These are phyloP conservation scores for Tricholoma saponaceum DNA, from an alignment of 768 basidiomycete genomes.

Conservation along the genomic window DNA sequence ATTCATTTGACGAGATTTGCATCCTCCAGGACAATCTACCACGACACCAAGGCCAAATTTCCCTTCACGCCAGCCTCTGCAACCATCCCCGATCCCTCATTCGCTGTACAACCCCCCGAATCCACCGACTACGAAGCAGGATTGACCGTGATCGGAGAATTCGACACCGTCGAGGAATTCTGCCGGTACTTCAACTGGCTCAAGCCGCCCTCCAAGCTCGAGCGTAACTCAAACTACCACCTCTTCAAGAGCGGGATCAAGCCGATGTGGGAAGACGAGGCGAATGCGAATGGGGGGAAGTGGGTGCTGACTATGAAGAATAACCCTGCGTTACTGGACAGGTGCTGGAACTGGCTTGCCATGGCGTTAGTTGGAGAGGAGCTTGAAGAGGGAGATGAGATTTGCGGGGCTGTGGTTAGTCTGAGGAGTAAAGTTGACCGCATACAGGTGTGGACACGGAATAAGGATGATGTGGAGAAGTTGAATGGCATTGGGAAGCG, in stretches of 20 bases:
- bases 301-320: conserved; percentile 95
- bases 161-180: conserved; percentile 86
- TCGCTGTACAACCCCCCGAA: conserved; percentile 48
- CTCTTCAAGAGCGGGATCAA: conserved; percentile 93
- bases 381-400: conserved; percentile 66
- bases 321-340: conserved; percentile 72
- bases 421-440: conserved; percentile 83
- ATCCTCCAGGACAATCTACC: conserved; percentile 74
- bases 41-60: conserved; percentile 78
- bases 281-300: conserved; percentile 89
- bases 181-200: conserved; percentile 94
- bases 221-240: conserved; percentile 91
- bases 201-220: conserved; percentile 84
- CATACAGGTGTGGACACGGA: conserved; percentile 88
- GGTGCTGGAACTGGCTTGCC: conserved; percentile 86
- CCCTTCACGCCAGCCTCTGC: conserved; percentile 49
- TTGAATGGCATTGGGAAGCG: conserved; percentile 83
- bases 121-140: conserved; percentile 80
- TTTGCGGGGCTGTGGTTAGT: conserved; percentile 86
- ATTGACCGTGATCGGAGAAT: conserved; percentile 82
- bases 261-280: conserved; percentile 96
- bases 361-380: conserved; percentile 91
- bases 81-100: conserved; percentile 23
- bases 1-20: not conserved
- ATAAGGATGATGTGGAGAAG: conserved; percentile 80